Evolutionary conservation across 371 early-diverging fungal genomes (phyloP).

Genomic region (Massospora cicadina): DNA sequence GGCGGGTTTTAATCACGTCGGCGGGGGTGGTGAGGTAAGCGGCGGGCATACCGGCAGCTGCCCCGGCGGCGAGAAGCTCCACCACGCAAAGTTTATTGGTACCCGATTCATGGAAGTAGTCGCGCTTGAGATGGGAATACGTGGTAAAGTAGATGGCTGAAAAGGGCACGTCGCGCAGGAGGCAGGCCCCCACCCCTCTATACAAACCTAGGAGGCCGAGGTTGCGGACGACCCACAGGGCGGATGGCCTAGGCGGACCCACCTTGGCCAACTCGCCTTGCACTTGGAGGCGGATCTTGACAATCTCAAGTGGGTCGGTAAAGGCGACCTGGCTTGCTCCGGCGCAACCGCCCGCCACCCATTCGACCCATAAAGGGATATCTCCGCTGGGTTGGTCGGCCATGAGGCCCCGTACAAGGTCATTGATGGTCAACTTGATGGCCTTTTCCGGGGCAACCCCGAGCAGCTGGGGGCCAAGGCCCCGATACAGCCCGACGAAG

Average conservation of each 20-base stretch:
- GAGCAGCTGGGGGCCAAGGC: constrained; percentile 91
- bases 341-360: constrained; percentile 74
- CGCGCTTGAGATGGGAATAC: constrained; percentile 76
- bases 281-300: constrained; percentile 91
- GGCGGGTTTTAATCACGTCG: constrained; percentile 95
- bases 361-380: constrained; percentile 47
- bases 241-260: constrained; percentile 45
- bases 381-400: constrained; percentile 43
- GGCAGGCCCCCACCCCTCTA: constrained; percentile 84
- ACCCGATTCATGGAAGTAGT: constrained; percentile 56
- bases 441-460: constrained; percentile 84
- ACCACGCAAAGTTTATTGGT: constrained; percentile 46
- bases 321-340: constrained; percentile 76
- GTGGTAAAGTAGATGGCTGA: constrained; percentile 92
- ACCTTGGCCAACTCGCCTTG: constrained; percentile 55
- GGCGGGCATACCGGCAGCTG: constrained; percentile 92
- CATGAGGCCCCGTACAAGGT: constrained; percentile 62
- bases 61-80: constrained; percentile 79
- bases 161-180: constrained; percentile 92
- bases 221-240: constrained; percentile 74
- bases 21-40: constrained; percentile 95
- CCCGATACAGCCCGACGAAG: constrained; percentile 74
- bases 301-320: constrained; percentile 85
- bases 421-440: constrained; percentile 94
- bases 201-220: constrained; percentile 88